These are phyloP conservation scores for Leccinum disarticulatum DNA, from an alignment of 768 basidiomycete species.

Conservation along the genomic window DNA sequence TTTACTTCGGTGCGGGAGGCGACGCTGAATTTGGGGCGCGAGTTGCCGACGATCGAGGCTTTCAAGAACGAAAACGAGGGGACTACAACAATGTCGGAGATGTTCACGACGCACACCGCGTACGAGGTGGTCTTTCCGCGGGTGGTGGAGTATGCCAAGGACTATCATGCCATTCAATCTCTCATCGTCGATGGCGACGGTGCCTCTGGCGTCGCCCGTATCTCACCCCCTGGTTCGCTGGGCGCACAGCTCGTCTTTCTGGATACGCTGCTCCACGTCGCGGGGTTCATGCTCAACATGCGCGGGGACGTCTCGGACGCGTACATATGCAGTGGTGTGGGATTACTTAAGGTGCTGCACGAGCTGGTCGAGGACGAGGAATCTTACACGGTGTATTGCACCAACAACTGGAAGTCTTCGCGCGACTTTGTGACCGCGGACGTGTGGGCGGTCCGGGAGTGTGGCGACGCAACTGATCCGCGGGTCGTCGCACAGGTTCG, in stretches of 20 bases:
- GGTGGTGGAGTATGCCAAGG: slow-evolving; percentile 59
- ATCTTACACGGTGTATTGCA: slow-evolving; percentile 54
- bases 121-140: slow-evolving; percentile 72
- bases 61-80: slow-evolving; percentile 26
- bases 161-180: slow-evolving; percentile 57
- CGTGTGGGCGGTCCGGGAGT: slow-evolving; percentile 46
- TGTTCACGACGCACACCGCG: slow-evolving; percentile 52
- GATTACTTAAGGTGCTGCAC: slow-evolving; percentile 46
- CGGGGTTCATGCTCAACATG: slow-evolving; percentile 69
- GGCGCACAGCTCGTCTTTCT: slow-evolving; percentile 56
- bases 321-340: slow-evolving; percentile 62
- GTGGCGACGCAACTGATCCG: slow-evolving; percentile 17
- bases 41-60: slow-evolving; percentile 34
- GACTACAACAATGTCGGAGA: slow-evolving; percentile 33
- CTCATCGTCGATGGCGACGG: slow-evolving; percentile 49
- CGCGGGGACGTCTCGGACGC: slow-evolving; percentile 50
- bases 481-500: slow-evolving; percentile 50
- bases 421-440: slow-evolving; percentile 50
- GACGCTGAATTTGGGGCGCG: slow-evolving; percentile 38
- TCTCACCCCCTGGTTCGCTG: slow-evolving; percentile 44
- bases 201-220: slow-evolving; percentile 51
- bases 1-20: slow-evolving; percentile 35
- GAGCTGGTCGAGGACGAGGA: slow-evolving; percentile 40
- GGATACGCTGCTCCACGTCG: slow-evolving; percentile 66
- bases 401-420: slow-evolving; percentile 41